Conservation (phyloP, 768 basidiomycete species). For the Vararia minispora region DNA sequence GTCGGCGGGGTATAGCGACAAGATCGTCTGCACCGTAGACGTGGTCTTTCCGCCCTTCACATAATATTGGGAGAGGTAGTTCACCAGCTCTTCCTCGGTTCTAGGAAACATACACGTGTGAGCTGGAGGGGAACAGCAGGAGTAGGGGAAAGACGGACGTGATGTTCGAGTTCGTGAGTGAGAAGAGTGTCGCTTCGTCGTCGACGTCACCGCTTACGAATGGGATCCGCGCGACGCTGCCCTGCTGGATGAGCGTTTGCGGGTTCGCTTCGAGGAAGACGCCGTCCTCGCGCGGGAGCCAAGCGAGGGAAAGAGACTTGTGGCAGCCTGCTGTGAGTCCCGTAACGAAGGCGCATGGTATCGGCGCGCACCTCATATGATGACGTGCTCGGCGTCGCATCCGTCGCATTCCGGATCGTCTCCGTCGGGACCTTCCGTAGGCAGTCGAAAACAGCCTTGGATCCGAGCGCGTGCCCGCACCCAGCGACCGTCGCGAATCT, state of each 20-base stretch:
- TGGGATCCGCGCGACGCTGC: constrained; percentile 10
- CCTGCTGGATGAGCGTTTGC: constrained; percentile 3
- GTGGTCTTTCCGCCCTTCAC: background rate
- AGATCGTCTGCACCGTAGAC: background rate
- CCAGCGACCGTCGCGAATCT: constrained; percentile 24
- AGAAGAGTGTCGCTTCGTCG: constrained; percentile 14
- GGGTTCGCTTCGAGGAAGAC: constrained; percentile 12
- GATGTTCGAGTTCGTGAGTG: constrained; percentile 6
- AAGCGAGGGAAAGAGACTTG: constrained; percentile 5
- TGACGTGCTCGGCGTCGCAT: constrained; percentile 4
- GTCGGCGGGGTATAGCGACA: constrained; percentile 11
- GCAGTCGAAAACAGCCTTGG: constrained; percentile 12
- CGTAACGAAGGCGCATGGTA: constrained; percentile 5
- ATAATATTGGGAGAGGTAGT: background rate
- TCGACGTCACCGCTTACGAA: constrained; percentile 12
- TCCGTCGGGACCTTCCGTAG: constrained; percentile 8
- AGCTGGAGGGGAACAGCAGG: background rate
- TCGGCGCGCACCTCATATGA: no score
- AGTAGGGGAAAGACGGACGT: background rate
- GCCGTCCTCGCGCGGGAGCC: constrained; percentile 12
- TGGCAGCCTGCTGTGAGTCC: background rate
- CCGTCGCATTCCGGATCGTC: constrained; percentile 7
- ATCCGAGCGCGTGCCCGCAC: constrained; percentile 17
- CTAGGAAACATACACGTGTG: background rate
- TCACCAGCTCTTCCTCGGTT: no score